Conservation (phyloP, 2,329 filamentous ascomycete genomes). For the Fusarium pininemorale region DNA sequence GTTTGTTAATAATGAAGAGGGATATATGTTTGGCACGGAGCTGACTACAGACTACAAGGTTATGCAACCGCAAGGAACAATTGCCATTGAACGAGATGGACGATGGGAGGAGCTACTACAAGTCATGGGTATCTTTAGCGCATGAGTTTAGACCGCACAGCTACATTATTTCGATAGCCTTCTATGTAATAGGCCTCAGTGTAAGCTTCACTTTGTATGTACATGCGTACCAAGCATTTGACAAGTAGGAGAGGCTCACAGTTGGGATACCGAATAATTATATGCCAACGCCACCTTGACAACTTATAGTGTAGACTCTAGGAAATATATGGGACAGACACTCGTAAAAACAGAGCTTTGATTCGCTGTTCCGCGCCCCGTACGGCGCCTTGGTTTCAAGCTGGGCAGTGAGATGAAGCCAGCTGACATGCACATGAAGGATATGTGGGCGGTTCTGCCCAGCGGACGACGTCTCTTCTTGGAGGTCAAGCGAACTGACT, state of each 20-base stretch:
- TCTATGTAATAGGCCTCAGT: accelerated
- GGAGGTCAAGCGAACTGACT: not conserved
- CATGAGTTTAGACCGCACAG: not conserved
- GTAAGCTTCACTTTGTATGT: too few species aligned
- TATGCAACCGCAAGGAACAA: not conserved
- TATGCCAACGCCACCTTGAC: accelerated
- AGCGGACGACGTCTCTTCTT: not conserved
- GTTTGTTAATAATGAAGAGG: not conserved
- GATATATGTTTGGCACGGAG: not conserved
- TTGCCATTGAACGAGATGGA: not conserved
- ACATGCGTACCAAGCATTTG: too few species aligned
- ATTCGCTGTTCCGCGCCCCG: not conserved
- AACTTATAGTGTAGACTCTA: accelerated
- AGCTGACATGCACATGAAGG: accelerated
- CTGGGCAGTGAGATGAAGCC: not conserved
- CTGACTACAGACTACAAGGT: not conserved
- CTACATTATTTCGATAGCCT: not conserved
- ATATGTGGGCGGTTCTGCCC: not conserved
- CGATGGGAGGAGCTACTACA: slow-evolving; percentile 9
- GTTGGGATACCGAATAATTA: accelerated
- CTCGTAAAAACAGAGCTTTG: not conserved
- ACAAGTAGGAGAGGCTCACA: accelerated
- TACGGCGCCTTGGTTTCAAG: not conserved
- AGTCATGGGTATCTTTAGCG: slow-evolving; percentile 8
- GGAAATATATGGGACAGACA: not conserved